Evolutionary conservation across 2,329 filamentous ascomycete genomes (phyloP).

Genomic region (Neobulgaria alba): DNA sequence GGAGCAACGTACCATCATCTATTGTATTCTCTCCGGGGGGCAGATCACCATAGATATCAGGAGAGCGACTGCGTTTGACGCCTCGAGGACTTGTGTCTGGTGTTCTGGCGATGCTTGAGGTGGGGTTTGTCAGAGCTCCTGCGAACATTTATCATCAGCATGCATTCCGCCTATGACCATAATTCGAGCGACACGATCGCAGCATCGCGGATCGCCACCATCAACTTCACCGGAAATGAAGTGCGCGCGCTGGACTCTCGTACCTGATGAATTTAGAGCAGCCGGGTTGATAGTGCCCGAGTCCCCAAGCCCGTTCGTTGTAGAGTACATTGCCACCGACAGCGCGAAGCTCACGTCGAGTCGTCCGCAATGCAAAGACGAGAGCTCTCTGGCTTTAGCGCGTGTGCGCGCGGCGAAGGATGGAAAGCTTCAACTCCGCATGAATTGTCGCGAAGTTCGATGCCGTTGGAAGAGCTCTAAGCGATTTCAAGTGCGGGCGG

Average conservation of each 20-base stretch:
- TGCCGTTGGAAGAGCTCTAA: no score
- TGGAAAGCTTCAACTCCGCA: no score
- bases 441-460: constrained; percentile 5
- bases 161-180: constrained; percentile 7
- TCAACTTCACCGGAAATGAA: no score
- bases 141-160: constrained; percentile 13
- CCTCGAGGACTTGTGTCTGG: constrained; percentile 53
- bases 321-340: constrained; percentile 41
- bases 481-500: no score
- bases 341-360: constrained; percentile 34
- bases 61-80: constrained; percentile 72
- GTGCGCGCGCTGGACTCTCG: constrained; percentile 14
- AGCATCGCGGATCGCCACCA: constrained; percentile 11
- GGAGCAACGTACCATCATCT: constrained; percentile 62
- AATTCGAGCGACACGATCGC: constrained; percentile 16
- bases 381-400: constrained; percentile 14
- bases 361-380: constrained; percentile 26
- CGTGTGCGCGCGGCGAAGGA: constrained; percentile 22
- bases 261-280: constrained; percentile 73
- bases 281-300: constrained; percentile 88
- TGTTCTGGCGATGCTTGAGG: constrained; percentile 37
- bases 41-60: constrained; percentile 47
- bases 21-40: constrained; percentile 47
- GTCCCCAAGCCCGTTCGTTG: constrained; percentile 56
- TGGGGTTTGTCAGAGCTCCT: constrained; percentile 24